Evolutionary conservation across 2,329 filamentous ascomycete genomes (phyloP), one percentile per base, ranked within the genome.

Genomic region (Alternaria hordeiaustralica): DNA sequence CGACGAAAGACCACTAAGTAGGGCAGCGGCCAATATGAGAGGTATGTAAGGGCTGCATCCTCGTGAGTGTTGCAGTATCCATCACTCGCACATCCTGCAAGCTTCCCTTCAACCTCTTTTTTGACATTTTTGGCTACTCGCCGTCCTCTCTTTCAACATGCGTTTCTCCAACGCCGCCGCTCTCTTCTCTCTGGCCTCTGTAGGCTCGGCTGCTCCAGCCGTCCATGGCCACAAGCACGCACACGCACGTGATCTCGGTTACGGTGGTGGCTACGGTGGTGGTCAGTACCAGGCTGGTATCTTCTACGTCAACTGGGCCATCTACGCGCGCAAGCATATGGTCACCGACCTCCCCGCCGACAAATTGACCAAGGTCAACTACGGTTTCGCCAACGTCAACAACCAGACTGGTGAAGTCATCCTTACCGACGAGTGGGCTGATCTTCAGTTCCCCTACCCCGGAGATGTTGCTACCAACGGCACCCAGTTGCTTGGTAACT

Each of bases 351-450:
- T 98, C 3, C 92, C 92, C 0, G 88, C 86, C 6, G 88, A 94
- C 60, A 91, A 93, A 60, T 87, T 97, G 53, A 97, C 94, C 0
- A 95, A 97, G 75, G 81, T 97, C 12, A 88, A 97, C 21, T 97
- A 97, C 72, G 87, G 93, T 15, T 97, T 97, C 81, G 94, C 93
- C 76, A 97, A 97, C 77, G 87, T 97, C 55, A 87, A 88, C 5
- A 92, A 95, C 9, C 88, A 85, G 5, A 89, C 86, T 23, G 94
- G 94, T 55, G 92, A 97, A 80, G 93, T 79, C 51, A 59, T 68
- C 30, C 67, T 75, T 43, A 63, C 65, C 2, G 72, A 75, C 28
- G 62, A 65, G 43, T 75, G 68, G 68, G 63, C 72, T 3, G 72
- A 75, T 46, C 71, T 82, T 2, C 83, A 93, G 62, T 92, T 90